Percentiles rank a stretch among this genome's conserved stretches.
Conservation (phyloP, 2,329 filamentous ascomycete species). For the Aureobasidium namibiae region DNA sequence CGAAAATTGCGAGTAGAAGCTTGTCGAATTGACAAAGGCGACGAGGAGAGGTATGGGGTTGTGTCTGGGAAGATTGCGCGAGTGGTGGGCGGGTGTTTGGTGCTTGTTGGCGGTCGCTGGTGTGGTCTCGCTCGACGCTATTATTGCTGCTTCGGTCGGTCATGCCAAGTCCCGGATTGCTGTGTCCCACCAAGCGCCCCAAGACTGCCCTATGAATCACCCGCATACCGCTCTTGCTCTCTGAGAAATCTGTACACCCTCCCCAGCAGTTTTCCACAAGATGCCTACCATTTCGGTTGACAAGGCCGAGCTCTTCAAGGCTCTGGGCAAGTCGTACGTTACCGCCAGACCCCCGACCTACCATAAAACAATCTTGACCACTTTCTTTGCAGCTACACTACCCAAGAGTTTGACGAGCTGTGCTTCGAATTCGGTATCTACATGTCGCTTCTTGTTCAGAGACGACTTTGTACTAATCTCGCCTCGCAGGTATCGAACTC, state of each 20-base stretch:
- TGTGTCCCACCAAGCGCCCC: too few relatives aligned
- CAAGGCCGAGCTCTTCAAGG: constrained; percentile 92
- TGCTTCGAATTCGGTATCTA: constrained; percentile 85
- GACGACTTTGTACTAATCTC: not conserved
- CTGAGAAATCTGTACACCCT: not conserved
- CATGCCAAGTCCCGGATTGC: too few relatives aligned
- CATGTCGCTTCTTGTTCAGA: constrained; percentile 18
- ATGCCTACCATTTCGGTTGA: constrained; percentile 98
- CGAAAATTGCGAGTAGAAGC: not conserved
- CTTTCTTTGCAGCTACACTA: constrained; percentile 57
- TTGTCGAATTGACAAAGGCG: not conserved
- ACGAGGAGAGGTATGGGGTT: not conserved
- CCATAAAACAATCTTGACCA: constrained; percentile 29
- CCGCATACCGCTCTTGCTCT: not conserved
- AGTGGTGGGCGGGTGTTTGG: not conserved
- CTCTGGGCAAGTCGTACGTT: constrained; percentile 71
- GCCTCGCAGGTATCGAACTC: constrained; percentile 59
- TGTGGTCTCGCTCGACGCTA: too few relatives aligned
- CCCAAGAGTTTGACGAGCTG: constrained; percentile 85
- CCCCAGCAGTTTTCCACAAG: constrained; percentile 27
- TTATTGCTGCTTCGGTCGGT: too few relatives aligned
- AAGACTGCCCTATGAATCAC: not conserved
- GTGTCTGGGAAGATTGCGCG: not conserved
- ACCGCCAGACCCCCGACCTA: not conserved
- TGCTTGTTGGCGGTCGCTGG: not conserved